Conservation (phyloP, 106 monocot genomes). For the Amphibolis antarctica region DNA sequence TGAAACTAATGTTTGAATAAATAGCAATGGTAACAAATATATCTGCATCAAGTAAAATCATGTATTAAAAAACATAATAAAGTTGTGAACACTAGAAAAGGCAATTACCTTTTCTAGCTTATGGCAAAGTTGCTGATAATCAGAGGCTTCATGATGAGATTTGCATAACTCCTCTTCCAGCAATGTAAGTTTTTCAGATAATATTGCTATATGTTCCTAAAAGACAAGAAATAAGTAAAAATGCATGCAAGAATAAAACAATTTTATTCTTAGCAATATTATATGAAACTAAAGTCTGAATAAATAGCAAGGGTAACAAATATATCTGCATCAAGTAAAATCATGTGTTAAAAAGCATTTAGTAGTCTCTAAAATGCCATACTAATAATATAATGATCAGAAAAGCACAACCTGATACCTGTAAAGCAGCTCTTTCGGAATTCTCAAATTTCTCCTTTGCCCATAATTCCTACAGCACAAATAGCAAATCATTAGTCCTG, state of each 20-base stretch:
- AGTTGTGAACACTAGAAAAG: too few species aligned
- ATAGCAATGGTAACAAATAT: too few species aligned
- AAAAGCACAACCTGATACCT: conserved; percentile 1
- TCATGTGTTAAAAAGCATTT: background rate
- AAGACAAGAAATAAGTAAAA: conserved; percentile 4
- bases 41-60: background rate
- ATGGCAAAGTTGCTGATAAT: conserved; percentile 24
- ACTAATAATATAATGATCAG: background rate
- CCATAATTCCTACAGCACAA: conserved; percentile 4
- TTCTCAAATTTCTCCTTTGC: conserved; percentile 5
- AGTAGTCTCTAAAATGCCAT: background rate
- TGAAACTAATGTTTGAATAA: too few species aligned
- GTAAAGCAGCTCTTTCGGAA: conserved; percentile 16
- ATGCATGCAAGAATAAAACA: background rate
- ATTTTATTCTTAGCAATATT: too few species aligned
- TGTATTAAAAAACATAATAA: background rate
- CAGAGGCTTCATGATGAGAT: conserved; percentile 46
- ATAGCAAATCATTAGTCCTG: background rate
- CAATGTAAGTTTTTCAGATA: conserved; percentile 49
- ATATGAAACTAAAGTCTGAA: too few species aligned
- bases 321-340: background rate
- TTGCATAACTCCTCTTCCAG: conserved; percentile 71
- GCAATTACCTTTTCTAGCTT: conserved; percentile 60
- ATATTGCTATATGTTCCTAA: conserved; percentile 63
- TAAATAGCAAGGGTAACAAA: too few species aligned